Evolutionary conservation across 2,329 filamentous ascomycete genomes (phyloP), one percentile per base, ranked within the genome.

Genomic region (Stachybotrys chartarum): DNA sequence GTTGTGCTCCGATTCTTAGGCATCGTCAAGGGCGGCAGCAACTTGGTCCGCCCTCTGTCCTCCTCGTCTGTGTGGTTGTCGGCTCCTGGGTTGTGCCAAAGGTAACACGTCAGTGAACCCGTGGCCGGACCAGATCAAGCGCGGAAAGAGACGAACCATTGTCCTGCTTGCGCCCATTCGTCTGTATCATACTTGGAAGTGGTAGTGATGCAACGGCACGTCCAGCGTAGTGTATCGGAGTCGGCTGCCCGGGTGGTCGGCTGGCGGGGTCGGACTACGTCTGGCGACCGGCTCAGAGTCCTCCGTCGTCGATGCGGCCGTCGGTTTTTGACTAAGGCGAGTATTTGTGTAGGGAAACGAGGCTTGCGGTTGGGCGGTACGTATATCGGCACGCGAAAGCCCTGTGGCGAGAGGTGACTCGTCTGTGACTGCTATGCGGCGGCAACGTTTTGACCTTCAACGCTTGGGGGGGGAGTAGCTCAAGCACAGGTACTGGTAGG

Each of bases 1-100:
- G 82, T 79, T n/a, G 83, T 85, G 68, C 83, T 86, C 64, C 80
- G 77, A 68, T 85, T 86, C 70, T 85, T 86, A 56, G 83, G 82
- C 55, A 86, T 72, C 58, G 78, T 75, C 56, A 82, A 67, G 50
- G 76, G 69, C 47, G 76, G 71, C 54, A 72, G 64, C 58, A 79
- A 73, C 65, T 76, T 75, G 63, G 67, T 72, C 59, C 76, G 72
- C 56, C 73, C 77, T 64, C 72, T 72, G 65, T 70, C 66, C 56
- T 68, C 66, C 55, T 72, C 65, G 57, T 63, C 66, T 50, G 59
- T 62, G 56, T 63, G 63, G 56, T 65, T 66, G 58, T 72, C 68
- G 62, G 64, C 62, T 63, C 63, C 70, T 72, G 53, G 10, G 52
- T 51, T 48, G 54, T 46, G 55, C 51, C 53, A 58, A 59, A 56